A percentile compares a stretch with the other conserved stretches of the same genome.
Evolutionary conservation across 139 green algal species (phyloP).

Genomic region (Monoraphidium neglectum): DNA sequence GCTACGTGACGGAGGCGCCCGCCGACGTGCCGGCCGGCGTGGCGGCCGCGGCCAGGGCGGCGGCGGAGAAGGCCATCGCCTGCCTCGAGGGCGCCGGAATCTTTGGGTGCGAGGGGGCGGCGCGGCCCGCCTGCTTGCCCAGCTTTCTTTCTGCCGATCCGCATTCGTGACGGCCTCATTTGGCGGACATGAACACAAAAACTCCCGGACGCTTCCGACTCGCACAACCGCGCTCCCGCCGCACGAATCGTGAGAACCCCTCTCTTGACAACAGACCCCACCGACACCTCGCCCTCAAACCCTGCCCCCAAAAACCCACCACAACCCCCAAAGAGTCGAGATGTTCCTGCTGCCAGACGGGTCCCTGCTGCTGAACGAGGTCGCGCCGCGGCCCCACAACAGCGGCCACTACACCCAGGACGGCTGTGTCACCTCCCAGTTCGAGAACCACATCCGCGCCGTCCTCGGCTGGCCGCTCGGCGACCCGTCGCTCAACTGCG

Average conservation of each 20-base stretch:
- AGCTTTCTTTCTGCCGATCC: no score
- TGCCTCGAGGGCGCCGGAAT: constrained; percentile 89
- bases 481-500: constrained; percentile 65
- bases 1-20: constrained; percentile 88
- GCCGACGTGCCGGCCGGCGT: constrained; percentile 62
- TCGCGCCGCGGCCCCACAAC: constrained; percentile 97
- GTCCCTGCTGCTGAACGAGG: constrained; percentile 91
- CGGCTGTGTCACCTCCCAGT: constrained; percentile 89
- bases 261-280: no score
- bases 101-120: constrained; percentile 92
- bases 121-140: no score
- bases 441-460: constrained; percentile 94
- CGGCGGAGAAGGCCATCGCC: constrained; percentile 77
- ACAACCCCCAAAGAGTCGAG: constrained; percentile 86
- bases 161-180: no score
- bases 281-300: no score
- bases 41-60: constrained; percentile 47
- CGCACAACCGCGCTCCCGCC: no score
- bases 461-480: constrained; percentile 96
- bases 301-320: no score
- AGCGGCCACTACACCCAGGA: constrained; percentile 98
- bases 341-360: constrained; percentile 92
- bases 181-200: no score
- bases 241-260: no score
- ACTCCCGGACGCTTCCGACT: no score